phyloP scores from a whole-genome alignment of 2,329 filamentous ascomycete species.

The Blastomyces gilchristii region DNA sequence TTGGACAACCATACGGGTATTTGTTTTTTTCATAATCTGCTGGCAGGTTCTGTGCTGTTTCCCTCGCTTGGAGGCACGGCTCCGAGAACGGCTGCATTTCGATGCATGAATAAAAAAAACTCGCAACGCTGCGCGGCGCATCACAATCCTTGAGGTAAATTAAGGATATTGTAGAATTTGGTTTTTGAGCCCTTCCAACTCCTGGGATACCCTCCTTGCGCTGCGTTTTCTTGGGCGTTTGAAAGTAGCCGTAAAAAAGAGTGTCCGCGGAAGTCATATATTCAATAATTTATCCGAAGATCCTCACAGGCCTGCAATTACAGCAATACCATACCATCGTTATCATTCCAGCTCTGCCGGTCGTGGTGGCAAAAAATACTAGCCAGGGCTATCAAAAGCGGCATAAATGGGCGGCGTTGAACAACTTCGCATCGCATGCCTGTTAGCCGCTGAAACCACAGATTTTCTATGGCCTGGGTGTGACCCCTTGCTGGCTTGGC shows the following conservation, averaged over 20 bases:
- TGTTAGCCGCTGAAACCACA: background rate
- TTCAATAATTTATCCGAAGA: no score
- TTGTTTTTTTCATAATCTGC: background rate
- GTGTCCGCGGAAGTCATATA: no score
- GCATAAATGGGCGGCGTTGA: background rate
- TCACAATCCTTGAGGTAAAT: background rate
- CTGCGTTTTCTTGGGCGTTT: no score
- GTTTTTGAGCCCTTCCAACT: no score
- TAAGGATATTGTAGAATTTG: background rate
- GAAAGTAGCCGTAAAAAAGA: no score
- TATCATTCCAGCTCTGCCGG: no score
- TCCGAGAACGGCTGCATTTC: background rate
- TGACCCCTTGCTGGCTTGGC: background rate
- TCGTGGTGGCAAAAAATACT: background rate
- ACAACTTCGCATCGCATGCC: no score
- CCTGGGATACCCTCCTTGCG: no score
- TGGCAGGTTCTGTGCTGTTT: background rate
- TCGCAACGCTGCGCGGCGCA: background rate
- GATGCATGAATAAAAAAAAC: background rate
- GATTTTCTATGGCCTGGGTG: background rate
- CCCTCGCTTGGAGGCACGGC: background rate
- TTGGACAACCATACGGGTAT: background rate
- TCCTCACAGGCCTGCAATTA: no score
- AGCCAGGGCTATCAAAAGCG: background rate
- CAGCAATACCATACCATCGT: no score